Conservation (phyloP, 164 flowering plant genomes). For the Hamamelis virginiana region DNA sequence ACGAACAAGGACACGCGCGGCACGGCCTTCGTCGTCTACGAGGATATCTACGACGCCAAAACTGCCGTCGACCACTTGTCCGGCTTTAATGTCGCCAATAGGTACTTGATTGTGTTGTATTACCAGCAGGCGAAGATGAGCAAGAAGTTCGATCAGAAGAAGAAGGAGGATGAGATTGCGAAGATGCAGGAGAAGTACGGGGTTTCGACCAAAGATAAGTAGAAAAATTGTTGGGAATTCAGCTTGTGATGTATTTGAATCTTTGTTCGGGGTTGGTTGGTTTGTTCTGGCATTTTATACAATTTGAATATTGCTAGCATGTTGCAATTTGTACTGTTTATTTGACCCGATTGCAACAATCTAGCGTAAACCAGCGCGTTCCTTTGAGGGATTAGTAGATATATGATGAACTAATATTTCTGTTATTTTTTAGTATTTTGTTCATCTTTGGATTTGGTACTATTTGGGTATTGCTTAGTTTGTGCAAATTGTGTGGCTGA, state of each 20-base stretch:
- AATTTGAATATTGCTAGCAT: not conserved
- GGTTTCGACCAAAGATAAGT: constrained; percentile 81
- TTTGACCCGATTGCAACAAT: no score
- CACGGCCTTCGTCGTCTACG: constrained; percentile 94
- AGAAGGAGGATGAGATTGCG: constrained; percentile 87
- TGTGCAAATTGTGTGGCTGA: no score
- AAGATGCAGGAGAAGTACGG: constrained; percentile 97
- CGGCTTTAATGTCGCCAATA: constrained; percentile 94
- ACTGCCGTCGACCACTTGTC: constrained; percentile 96
- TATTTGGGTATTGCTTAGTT: no score
- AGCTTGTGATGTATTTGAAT: not conserved
- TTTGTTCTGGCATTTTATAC: not conserved
- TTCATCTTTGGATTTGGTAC: no score
- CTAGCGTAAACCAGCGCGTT: no score
- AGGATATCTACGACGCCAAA: constrained; percentile 97
- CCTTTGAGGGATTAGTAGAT: no score
- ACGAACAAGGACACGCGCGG: constrained; percentile 91
- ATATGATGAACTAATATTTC: no score
- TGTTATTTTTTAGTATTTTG: no score
- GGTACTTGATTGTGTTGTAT: constrained; percentile 87
- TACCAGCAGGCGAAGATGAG: constrained; percentile 98
- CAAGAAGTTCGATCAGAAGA: constrained; percentile 92
- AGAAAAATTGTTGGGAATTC: constrained; percentile 1
- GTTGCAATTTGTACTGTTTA: no score
- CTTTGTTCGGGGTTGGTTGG: not conserved